Evolutionary conservation across 768 basidiomycete genomes (phyloP), one percentile per base, ranked within the genome.

Genomic region (Kwoniella shandongensis): DNA sequence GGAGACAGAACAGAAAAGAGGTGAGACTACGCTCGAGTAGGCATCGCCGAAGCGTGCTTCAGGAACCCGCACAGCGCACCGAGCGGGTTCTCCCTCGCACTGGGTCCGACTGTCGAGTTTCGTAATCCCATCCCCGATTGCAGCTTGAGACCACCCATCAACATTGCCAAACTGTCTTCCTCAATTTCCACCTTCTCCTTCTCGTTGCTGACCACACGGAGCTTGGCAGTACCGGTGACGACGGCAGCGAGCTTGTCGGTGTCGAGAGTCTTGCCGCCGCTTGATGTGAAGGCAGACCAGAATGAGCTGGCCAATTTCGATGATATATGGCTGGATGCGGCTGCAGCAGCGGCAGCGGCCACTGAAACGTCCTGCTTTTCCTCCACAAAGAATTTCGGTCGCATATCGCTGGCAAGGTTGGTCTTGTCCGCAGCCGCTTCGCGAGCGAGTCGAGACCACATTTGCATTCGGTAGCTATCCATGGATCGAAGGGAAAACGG

Each of bases 381-480:
- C 35, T 72, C 70, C 38, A 62, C 59, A 42, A 63, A 69, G 61
- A 76, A 76, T 47, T 75, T 76, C 12, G 75, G 73, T 63, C 75
- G 64, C 27, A 68, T 50, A 18, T 73, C 69, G 4, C 54, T 44
- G 0, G 68, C 35, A 1, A 76, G 41, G 30, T 63, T 65, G 30
- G 63, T 59, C 50, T 75, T 69, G 26, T 74, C 70, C 8, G 69
- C 62, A 30, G 69, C 63, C 6, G 76, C 87, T 64, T 90, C 89
- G 29, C 84, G 81, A 0, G 90, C 90, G 85, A 94, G 88, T 78
- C 87, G 84, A 30, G 86, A 84, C 92, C 91, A 94, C 0, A 96
- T 80, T 60, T 94, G 91, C 88, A 91, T 91, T 39, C 91, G 83
- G 67, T 83, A 89, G 73, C 85, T 83, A 77, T 93, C 91, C 63